These are phyloP conservation scores for Tilletia caries DNA, from an alignment of 1,284 basidiomycete species.

Conservation along the genomic window DNA sequence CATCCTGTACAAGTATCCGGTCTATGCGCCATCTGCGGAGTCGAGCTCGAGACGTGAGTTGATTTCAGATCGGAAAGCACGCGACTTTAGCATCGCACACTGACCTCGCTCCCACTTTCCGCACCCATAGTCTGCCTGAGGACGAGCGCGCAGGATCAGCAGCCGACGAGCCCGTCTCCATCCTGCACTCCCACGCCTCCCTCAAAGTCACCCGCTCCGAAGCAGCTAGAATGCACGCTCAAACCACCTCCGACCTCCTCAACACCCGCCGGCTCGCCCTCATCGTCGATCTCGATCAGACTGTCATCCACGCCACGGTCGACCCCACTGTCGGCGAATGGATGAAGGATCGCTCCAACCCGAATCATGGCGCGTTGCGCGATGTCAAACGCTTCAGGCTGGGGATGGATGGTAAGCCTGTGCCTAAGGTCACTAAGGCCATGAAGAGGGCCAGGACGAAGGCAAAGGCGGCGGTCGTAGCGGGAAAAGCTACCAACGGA, in stretches of 20 bases:
- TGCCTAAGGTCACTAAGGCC: constrained; percentile 18
- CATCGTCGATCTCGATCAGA: constrained; percentile 97
- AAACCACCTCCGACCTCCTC: constrained; percentile 74
- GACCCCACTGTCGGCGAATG: constrained; percentile 97
- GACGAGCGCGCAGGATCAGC: constrained; percentile 24
- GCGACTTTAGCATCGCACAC: no score
- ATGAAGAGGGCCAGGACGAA: constrained; percentile 7
- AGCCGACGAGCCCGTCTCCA: constrained; percentile 22
- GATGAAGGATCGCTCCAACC: constrained; percentile 79
- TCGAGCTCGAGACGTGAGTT: constrained; percentile 84
- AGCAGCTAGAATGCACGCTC: constrained; percentile 79
- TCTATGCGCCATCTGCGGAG: constrained; percentile 87
- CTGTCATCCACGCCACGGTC: constrained; percentile 96
- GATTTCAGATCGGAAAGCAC: background rate
- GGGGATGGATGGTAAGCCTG: constrained; percentile 69
- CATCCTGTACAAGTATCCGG: constrained; percentile 89
- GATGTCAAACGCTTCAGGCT: constrained; percentile 81
- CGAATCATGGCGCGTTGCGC: constrained; percentile 80
- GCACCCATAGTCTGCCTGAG: constrained; percentile 13
- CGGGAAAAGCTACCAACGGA: background rate
- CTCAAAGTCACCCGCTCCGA: constrained; percentile 59
- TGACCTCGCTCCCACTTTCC: background rate
- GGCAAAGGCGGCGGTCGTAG: constrained; percentile 21
- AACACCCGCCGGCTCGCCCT: constrained; percentile 77
- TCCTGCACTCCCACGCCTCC: constrained; percentile 44